Evolutionary conservation across 2,329 filamentous ascomycete genomes (phyloP), one percentile per base, ranked within the genome.

Genomic region (Tothia fuscella): DNA sequence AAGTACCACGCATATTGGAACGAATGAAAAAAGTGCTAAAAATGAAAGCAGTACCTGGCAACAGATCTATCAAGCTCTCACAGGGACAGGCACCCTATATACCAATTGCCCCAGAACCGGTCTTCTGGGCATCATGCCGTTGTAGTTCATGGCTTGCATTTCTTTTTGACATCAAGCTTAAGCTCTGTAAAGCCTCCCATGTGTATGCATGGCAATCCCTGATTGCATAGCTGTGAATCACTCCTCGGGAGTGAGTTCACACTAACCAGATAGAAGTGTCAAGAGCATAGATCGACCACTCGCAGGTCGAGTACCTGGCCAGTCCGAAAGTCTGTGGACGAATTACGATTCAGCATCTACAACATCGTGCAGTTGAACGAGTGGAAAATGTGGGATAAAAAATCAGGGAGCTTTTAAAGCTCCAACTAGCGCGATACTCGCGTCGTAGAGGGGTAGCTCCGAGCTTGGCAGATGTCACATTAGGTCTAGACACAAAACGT

Each of bases 181-280:
- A 17, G n/a, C 13, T 17, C 22, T 28, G 22, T 26, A 37, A 37
- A n/a, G n/a, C n/a, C n/a, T n/a, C n/a, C 21, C 22, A 37, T 25
- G 35, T 37, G 22, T 16, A 17, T n/a, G 20, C 22, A 26, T 37
- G 13, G 20, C 19, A 14, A 25, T 26, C 22, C 35, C 35, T 17
- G 7, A 37, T n/a, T 4, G 35, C 35, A 16, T n/a, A 25, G 22
- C 28, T 21, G 35, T 25, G 20, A 28, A 17, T 25, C 22, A 37
- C 28, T n/a, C n/a, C n/a, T n/a, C n/a, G n/a, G n/a, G 35, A 26
- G 17, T 26, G 35, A 37, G 35, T 9, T 37, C 35, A 37, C 25
- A 25, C 35, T 37, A 37, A 37, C n/a, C 34, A 37, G 22, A 37
- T 37, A 25, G 20, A 21, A 25, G 21, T 24, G 13, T 20, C 32